Evolutionary conservation across 108 stramenopile species (phyloP), one percentile per base, ranked within the genome.

Genomic region (Skeletonema menzelii): DNA sequence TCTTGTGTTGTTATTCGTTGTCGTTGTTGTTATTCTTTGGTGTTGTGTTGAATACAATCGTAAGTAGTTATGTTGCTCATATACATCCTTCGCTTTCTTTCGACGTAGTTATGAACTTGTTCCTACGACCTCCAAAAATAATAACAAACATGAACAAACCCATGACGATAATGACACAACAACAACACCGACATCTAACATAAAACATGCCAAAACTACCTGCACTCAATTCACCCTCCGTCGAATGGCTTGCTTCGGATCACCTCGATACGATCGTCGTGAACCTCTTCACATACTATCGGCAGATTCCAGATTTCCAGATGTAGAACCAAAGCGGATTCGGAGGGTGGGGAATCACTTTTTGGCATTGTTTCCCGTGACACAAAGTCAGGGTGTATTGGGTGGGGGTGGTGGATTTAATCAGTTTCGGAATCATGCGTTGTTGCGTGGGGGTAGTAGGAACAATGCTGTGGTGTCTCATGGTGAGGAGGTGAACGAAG

Each of bases 241-340:
- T 65, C 80, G 95, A 58, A 96, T 96, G 92, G 97, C 97, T 17
- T 89, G 92, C 71, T 98, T 98, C 79, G 97, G 97, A 2, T 90
- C 90, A 14, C 96, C 97, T 31, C 85, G 84, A 35, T 98, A 86
- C 72, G 94, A 96, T 77, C 60, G 83, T 55, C 66, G 67, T 14
- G 77, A 83, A 59, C 82, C 95, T 14, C 58, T 98, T 8, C 89
- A 93, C 66, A 90, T 96, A 57, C 67, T 94, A 34, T 82, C 70
- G 14, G 90, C 88, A 56, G 94, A 97, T 70, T 87, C 88, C 20
- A 77, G 97, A 32, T 98, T 97, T 80, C 96, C 97, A 17, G 92
- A 97, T 69, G 30, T 98, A 11, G 27, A 63, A 58, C 92, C 93
- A 15, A 90, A 90, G 24, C 67, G 78, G 38, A 90, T 92, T 63